Evolutionary conservation across 306 rosid genomes (phyloP), one percentile per base, ranked within the genome.

Genomic region (Castanopsis chinensis): DNA sequence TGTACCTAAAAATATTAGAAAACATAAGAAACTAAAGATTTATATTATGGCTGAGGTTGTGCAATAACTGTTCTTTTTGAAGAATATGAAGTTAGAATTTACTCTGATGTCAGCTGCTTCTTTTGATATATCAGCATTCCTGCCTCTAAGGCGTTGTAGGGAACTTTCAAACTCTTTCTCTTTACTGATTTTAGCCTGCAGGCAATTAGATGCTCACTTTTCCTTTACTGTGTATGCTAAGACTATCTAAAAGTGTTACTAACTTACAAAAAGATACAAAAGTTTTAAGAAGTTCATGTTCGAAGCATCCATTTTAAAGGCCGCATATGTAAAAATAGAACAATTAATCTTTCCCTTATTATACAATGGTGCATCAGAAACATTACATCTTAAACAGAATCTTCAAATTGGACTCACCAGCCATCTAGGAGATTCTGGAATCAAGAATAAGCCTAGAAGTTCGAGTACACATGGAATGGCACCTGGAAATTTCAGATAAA

Each of bases 351-450:
- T n/a, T n/a, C n/a, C n/a, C n/a, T n/a, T n/a, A n/a, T n/a, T 5
- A 61, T 13, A 61, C 69, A 12, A 11, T 14, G 19, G 11, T 21
- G 65, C 15, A 59, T 9, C 65, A 59, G 12, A 59, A 23, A 12
- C 17, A 13, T 14, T 13, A 27, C 6, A 60, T 5, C 28, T 32
- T 23, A 35, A 6, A 45, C 4, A 57, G 25, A 19, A 10, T 15
- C n/a, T 30, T n/a, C 18, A 41, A 33, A 37, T 71, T 67, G 51
- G 61, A 85, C 93, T 90, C 75, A 91, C 98, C 89, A 92, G 85
- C 97, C 97, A 94, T 86, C 97, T 91, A 59, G 98, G 98, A 55
- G 98, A 94, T 87, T 94, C 93, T 3, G 93, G 94, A 79, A 92
- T 87, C 83, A 92, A 91, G 74, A 88, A 83, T 33, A 92, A 86